Evolutionary conservation across 2,329 filamentous ascomycete species (phyloP).

Genomic region (Davidsoniella virescens): DNA sequence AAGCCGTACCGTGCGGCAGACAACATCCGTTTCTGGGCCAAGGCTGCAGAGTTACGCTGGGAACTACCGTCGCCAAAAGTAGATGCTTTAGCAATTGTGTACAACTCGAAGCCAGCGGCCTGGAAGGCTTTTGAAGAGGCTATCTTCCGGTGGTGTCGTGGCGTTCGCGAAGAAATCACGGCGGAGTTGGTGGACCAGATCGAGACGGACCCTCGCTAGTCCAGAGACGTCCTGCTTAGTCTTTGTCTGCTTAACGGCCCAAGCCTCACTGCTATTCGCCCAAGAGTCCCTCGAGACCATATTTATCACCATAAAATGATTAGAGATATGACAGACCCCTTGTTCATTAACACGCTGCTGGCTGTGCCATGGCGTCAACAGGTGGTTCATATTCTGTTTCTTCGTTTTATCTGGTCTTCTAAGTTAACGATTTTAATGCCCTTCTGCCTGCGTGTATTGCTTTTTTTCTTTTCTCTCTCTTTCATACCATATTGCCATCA

Average conservation of each 20-base stretch:
- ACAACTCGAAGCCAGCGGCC: constrained; percentile 48
- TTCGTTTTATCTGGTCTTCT: background rate
- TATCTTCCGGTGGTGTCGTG: constrained; percentile 66
- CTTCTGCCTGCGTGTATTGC: background rate
- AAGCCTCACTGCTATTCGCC: no score
- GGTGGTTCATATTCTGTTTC: background rate
- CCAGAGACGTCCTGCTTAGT: no score
- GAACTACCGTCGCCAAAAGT: constrained; percentile 61
- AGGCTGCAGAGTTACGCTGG: constrained; percentile 88
- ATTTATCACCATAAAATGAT: no score
- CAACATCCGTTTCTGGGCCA: constrained; percentile 90
- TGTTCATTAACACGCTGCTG: background rate
- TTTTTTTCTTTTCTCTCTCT: constrained; percentile 2
- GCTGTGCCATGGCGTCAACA: background rate
- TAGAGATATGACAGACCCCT: no score
- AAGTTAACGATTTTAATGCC: background rate
- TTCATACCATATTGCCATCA: background rate
- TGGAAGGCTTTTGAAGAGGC: constrained; percentile 77
- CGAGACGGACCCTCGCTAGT: background rate
- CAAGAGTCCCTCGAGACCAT: no score
- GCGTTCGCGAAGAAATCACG: constrained; percentile 68
- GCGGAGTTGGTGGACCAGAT: constrained; percentile 35
- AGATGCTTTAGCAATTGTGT: constrained; percentile 75
- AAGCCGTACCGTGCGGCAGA: constrained; percentile 92
- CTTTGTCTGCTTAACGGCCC: no score